Evolutionary conservation across 495 filamentous ascomycete species (phyloP), one percentile per base, ranked within the genome.

Genomic region (Penicillium paxilli): DNA sequence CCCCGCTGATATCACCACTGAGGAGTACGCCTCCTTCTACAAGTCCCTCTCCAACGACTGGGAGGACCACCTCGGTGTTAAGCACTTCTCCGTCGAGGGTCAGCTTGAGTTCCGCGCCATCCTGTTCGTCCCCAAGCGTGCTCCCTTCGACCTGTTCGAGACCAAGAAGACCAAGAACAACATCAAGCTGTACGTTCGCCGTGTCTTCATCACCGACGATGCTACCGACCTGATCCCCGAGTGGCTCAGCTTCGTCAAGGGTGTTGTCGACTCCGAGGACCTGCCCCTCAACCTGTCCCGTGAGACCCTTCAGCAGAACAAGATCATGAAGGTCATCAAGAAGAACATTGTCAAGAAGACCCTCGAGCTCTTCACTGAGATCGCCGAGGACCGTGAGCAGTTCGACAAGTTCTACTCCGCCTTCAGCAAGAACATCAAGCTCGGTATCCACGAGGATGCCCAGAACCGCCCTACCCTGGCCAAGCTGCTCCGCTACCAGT

Each of bases 281-380:
- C 88, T 98, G 30, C 94, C 94, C 55, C 86, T 98, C 67, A 98
- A 98, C 84, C 77, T 98, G 78, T 98, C 95, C 73, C 95, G 94
- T 87, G 94, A 98, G 86, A 98, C 95, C 53, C 90, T 98, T 44
- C 94, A 98, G 80, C 95, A 98, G 83, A 98, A 98, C 88, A 98
- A 98, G 90, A 98, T 98, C 83, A 96, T 98, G 94, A 98, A 98
- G 87, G 94, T 98, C 69, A 98, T 98, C 86, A 92, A 91, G 83
- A 98, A 98, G 92, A 98, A 98, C 87, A 94, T 98, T 56, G 92
- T 98, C 82, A 98, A 98, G 91, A 98, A 98, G 92, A 89, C 90
- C 49, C 90, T 98, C 47, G 94, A 98, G 83, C 90, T 98, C 76
- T 98, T 98, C 87, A 81, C 81, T 57, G 94, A 98, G 84, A 98